Conservation (phyloP, 768 basidiomycete genomes). For the Serendipita vermifera region DNA sequence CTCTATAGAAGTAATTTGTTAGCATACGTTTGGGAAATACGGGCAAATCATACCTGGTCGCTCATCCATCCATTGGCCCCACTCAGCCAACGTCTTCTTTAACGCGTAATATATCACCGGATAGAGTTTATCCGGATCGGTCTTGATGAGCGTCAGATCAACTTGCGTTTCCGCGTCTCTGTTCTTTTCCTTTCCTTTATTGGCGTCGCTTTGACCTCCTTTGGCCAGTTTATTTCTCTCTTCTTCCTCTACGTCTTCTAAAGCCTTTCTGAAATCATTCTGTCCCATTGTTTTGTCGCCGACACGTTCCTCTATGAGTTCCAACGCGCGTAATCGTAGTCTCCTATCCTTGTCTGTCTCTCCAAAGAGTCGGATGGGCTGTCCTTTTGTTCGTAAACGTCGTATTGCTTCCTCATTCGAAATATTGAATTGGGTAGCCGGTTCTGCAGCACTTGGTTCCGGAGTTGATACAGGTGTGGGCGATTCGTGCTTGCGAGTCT, state of each 20-base stretch:
- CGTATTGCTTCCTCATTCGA: conserved; percentile 87
- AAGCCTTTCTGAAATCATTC: conserved; percentile 85
- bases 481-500: background rate
- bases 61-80: conserved; percentile 91
- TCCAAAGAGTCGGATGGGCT: conserved; percentile 89
- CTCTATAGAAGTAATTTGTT: conserved; percentile 33
- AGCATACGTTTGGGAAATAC: background rate
- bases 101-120: conserved; percentile 94
- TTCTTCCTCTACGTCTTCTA: conserved; percentile 76
- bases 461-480: background rate
- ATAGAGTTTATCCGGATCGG: conserved; percentile 88
- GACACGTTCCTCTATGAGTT: conserved; percentile 86
- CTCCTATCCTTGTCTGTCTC: conserved; percentile 91
- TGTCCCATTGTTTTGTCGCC: conserved; percentile 48
- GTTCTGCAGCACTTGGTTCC: conserved; percentile 23
- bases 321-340: conserved; percentile 78
- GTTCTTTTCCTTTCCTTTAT: conserved; percentile 48
- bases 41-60: conserved; percentile 55
- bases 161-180: conserved; percentile 51
- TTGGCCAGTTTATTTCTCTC: conserved; percentile 51
- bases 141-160: conserved; percentile 71
- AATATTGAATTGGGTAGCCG: conserved; percentile 56
- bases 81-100: conserved; percentile 86
- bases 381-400: conserved; percentile 78
- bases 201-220: conserved; percentile 23